Conservation (phyloP, 352 stramenopile genomes). For the Globisporangium solare region DNA sequence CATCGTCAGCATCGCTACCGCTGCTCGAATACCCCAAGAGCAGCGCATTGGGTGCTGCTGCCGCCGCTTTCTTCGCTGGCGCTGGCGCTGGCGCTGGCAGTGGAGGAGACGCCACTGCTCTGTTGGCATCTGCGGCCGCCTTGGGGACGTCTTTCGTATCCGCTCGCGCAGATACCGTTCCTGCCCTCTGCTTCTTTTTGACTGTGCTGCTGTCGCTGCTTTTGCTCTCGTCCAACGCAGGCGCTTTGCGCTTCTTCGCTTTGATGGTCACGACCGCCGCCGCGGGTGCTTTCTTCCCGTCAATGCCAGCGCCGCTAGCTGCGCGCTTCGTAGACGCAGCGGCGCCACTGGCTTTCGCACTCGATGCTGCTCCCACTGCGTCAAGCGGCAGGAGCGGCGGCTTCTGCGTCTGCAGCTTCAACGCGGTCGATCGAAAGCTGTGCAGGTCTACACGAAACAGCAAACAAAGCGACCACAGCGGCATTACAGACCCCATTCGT, state of each 20-base stretch:
- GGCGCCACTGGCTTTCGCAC: slow-evolving; percentile 1
- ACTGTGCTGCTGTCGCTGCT: slow-evolving; percentile 21
- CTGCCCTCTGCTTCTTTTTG: slow-evolving; percentile 12
- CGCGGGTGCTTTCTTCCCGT: slow-evolving; percentile 13
- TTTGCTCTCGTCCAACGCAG: slow-evolving; percentile 2
- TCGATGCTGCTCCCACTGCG: background rate
- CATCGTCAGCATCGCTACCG: slow-evolving; percentile 9
- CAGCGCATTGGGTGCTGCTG: slow-evolving; percentile 12
- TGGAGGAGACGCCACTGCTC: background rate
- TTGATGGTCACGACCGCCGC: slow-evolving; percentile 35
- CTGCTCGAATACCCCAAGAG: slow-evolving; percentile 58
- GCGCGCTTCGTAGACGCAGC: background rate
- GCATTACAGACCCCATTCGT: no score
- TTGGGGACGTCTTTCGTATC: no score
- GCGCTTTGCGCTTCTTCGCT: slow-evolving; percentile 41
- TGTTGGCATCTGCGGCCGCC: no score
- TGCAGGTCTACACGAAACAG: slow-evolving; percentile 32
- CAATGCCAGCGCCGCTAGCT: background rate
- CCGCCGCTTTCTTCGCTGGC: slow-evolving; percentile 2
- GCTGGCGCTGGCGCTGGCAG: background rate
- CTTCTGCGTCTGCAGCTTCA: slow-evolving; percentile 54
- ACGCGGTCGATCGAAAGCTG: slow-evolving; percentile 54
- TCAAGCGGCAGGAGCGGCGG: slow-evolving; percentile 18
- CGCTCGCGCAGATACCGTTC: background rate
- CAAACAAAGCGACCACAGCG: no score